Evolutionary conservation across 306 rosid species (phyloP).

Genomic region (Rosa rugosa): DNA sequence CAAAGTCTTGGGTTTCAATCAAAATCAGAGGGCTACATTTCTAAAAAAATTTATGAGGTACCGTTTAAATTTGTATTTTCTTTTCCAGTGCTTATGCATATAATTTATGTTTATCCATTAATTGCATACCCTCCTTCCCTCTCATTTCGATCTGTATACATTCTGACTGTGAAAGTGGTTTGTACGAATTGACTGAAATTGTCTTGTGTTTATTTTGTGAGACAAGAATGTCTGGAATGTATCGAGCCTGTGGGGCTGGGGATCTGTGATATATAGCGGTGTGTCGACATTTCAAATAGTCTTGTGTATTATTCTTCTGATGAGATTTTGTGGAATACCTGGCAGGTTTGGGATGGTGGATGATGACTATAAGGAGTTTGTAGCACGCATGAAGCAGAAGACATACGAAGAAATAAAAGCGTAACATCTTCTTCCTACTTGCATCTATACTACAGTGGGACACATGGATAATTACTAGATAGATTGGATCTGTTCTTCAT

Average conservation of each 20-base stretch:
- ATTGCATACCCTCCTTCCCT: neutral
- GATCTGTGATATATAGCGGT: neutral
- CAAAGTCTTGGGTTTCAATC: constrained; percentile 96
- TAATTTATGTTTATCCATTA: neutral
- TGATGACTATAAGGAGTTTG: constrained; percentile 89
- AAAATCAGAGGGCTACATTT: constrained; percentile 89
- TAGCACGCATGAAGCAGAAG: constrained; percentile 78
- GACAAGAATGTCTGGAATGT: constrained; percentile 12
- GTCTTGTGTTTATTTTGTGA: neutral
- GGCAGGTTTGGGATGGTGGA: constrained; percentile 94
- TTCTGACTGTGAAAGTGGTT: neutral
- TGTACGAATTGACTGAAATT: neutral
- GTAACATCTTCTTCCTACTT: constrained; percentile 44
- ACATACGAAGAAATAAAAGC: constrained; percentile 81
- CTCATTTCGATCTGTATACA: neutral
- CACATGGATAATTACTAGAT: neutral
- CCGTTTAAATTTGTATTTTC: constrained; percentile 14
- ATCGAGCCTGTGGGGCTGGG: neutral
- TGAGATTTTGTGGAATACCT: constrained; percentile 10
- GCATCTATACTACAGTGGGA: neutral
- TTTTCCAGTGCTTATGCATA: neutral
- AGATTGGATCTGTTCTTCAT: neutral
- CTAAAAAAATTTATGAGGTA: constrained; percentile 97
- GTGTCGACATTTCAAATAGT: neutral
- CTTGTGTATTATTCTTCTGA: neutral